A percentile compares a stretch with the other conserved stretches of the same genome.
These are phyloP conservation scores for Rhexocercosporidium sp. DNA, from an alignment of 2,329 filamentous ascomycete genomes.

Conservation along the genomic window DNA sequence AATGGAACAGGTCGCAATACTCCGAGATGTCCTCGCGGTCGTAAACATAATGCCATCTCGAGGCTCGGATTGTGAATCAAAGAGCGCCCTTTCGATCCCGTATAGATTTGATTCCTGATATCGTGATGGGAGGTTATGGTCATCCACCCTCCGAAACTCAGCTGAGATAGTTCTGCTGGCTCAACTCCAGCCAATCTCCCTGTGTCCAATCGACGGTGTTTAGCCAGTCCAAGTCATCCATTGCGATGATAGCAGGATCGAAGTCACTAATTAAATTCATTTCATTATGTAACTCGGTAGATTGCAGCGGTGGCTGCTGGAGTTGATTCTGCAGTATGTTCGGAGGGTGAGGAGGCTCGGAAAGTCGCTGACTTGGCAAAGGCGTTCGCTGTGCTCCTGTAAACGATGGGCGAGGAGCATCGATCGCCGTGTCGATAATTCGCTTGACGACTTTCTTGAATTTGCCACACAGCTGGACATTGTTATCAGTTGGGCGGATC, in stretches of 20 bases:
- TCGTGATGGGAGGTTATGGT: no score
- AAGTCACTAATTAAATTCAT: constrained; percentile 11
- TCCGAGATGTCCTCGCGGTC: no score
- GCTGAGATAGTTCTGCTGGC: constrained; percentile 10
- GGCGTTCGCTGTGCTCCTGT: not conserved
- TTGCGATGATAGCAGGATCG: constrained; percentile 17
- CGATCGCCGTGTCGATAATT: constrained; percentile 27
- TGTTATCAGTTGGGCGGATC: constrained; percentile 24
- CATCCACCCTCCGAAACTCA: not conserved
- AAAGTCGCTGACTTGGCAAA: not conserved
- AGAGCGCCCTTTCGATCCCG: not conserved
- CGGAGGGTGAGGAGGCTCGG: not conserved
- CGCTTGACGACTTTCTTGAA: constrained; percentile 25
- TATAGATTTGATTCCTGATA: no score
- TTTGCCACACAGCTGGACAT: constrained; percentile 15
- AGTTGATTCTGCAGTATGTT: not conserved
- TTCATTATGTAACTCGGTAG: not conserved
- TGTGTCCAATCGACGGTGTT: constrained; percentile 34
- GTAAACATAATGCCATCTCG: no score
- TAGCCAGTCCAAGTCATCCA: constrained; percentile 29
- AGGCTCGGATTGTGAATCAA: not conserved
- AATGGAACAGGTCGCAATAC: no score
- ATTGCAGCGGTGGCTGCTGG: not conserved
- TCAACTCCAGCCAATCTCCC: constrained; percentile 30
- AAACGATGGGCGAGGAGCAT: constrained; percentile 10